A percentile compares a stretch with the other conserved stretches of the same genome.
Evolutionary conservation across 148 eudicot species (phyloP).

Genomic region (Vaccinium myrtillus): DNA sequence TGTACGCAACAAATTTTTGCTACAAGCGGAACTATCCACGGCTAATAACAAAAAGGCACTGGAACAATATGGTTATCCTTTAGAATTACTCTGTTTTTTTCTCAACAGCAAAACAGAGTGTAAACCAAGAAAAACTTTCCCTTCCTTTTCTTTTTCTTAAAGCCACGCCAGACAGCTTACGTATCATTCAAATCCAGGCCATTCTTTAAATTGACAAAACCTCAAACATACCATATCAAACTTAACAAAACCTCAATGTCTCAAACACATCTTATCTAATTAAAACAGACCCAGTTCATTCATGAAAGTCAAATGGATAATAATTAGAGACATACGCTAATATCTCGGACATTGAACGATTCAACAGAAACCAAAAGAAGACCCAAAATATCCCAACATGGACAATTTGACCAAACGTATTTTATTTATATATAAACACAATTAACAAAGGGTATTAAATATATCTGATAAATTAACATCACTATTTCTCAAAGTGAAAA

Average conservation of each 20-base stretch:
- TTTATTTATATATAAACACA: background rate
- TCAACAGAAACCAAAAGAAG: background rate
- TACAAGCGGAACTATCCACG: background rate
- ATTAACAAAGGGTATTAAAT: background rate
- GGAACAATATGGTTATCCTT: background rate
- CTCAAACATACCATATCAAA: background rate
- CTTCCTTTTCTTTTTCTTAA: no score
- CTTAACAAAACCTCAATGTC: background rate
- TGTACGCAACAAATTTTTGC: background rate
- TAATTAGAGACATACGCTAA: background rate
- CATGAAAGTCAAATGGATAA: background rate
- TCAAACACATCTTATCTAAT: background rate
- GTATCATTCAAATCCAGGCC: background rate
- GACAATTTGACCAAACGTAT: slow-evolving; percentile 5
- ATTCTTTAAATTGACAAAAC: background rate
- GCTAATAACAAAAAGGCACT: background rate
- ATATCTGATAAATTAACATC: background rate
- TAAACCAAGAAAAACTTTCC: background rate
- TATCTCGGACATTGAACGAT: background rate
- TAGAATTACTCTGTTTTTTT: background rate
- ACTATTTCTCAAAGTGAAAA: background rate
- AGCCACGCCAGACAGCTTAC: background rate
- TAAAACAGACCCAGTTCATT: background rate
- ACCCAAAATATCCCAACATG: background rate
- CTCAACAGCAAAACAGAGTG: background rate